Base-by-base conservation (phyloP, 2,329 filamentous ascomycete genomes). In the Colletotrichum caudatum region DNA sequence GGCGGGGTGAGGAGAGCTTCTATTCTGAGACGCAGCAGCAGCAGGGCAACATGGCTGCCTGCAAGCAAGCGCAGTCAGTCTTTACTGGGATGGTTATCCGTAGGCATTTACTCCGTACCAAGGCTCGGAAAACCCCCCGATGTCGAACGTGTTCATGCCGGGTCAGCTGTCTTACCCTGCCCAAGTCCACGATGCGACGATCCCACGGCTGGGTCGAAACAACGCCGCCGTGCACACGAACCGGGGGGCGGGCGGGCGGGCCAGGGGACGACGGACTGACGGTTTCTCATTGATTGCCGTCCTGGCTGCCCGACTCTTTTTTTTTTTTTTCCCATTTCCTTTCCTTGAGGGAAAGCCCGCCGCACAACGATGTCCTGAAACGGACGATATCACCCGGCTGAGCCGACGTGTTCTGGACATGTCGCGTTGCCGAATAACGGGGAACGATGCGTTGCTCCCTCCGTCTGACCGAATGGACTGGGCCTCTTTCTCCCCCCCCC, bases 321-420 rank as follows among this genome's bases (percentile, higher is more conserved):
- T 35, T 18, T 44, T 54, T 23, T 33, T 23, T 35, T 18, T 44
- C 46, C 29, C 29, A 29, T 29, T 29, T 29, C 29, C 29, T 44
- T 33, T 26, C 46, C 59, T 33, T 48, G 50, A 8, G n/a, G 59
- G n/a, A 64, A 29, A 51, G 29, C 29, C 29, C 29, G 29, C 57
- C 58, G 41, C 69, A 44, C 64, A 71, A 59, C 64, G 53, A 48
- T 48, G 59, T 71, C 65, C 65, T 71, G 69, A 71, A 71, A 71
- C 69, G 51, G 64, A 59, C 64, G 58, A 71, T 71, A 71, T 71
- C 69, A 71, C 69, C 69, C 65, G 53, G 69, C 29, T 60, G 69
- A 68, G 69, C 58, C 58, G 44, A n/a, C 26, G 26, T 20, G 20
- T 20, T 53, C 62, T 60, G 33, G 46, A 48, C 23, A 20, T 51